phyloP scores from a whole-genome alignment of 805 yeast genomes.

The Torulaspora quercuum region DNA sequence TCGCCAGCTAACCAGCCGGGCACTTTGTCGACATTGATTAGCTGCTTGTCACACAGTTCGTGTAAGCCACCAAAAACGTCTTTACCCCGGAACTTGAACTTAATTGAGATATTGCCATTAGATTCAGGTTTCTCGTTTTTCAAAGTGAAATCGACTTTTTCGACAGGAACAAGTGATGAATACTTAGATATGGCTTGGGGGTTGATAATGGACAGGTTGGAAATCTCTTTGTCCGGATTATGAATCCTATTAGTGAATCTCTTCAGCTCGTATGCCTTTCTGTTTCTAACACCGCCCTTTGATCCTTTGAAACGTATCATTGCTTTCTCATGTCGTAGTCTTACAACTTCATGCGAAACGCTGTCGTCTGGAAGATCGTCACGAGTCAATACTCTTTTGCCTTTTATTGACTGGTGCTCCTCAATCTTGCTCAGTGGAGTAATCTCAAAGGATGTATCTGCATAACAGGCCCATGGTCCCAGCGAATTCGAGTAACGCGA shows the following conservation, averaged over 20 bases:
- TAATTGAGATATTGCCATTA: constrained; percentile 20
- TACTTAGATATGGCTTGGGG: constrained; percentile 31
- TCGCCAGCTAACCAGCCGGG: constrained; percentile 84
- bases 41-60: constrained; percentile 51
- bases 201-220: constrained; percentile 2
- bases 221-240: constrained; percentile 20
- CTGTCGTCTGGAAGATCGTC: constrained; percentile 4
- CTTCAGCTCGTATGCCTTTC: constrained; percentile 41
- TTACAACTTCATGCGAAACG: constrained; percentile 25
- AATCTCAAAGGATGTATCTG: constrained; percentile 61
- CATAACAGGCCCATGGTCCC: constrained; percentile 74
- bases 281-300: constrained; percentile 36
- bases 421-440: constrained; percentile 53
- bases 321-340: constrained; percentile 45
- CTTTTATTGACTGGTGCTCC: constrained; percentile 41
- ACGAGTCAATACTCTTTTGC: constrained; percentile 15
- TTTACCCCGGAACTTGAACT: constrained; percentile 50
- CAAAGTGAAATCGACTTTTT: constrained; percentile 46
- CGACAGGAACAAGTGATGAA: constrained; percentile 57
- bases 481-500: constrained; percentile 59
- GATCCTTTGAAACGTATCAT: constrained; percentile 61
- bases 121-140: constrained; percentile 27
- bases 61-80: constrained; percentile 80
- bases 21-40: constrained; percentile 50
- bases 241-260: constrained; percentile 26